Evolutionary conservation across 148 eudicot genomes (phyloP).

Genomic region (Mesembryanthemum crystallinum): DNA sequence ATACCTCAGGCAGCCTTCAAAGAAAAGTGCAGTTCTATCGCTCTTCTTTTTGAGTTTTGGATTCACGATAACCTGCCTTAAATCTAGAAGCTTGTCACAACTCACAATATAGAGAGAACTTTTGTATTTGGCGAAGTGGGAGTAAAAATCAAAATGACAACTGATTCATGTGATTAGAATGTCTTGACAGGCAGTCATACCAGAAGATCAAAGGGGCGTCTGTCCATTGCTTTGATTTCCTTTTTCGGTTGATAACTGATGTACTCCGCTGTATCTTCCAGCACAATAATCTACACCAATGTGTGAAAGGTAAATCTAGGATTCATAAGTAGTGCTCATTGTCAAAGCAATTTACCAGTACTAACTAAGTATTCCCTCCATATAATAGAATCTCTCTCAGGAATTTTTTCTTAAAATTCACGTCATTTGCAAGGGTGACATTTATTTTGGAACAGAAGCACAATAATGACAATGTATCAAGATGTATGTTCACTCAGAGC

Average conservation of each 20-base stretch:
- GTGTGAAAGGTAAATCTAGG: background rate
- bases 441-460: no score
- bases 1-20: constrained; percentile 95
- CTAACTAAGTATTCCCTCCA: no score
- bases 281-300: constrained; percentile 64
- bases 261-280: constrained; percentile 85
- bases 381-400: no score
- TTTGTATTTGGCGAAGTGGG: background rate
- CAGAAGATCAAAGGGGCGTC: constrained; percentile 90
- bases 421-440: no score
- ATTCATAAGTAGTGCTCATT: background rate
- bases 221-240: constrained; percentile 64
- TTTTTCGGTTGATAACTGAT: constrained; percentile 73
- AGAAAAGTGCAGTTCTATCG: constrained; percentile 68
- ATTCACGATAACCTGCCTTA: constrained; percentile 81
- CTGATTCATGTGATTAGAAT: background rate
- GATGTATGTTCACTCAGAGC: no score
- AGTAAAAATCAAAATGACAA: constrained; percentile 6
- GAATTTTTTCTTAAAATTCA: no score
- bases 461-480: no score
- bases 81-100: constrained; percentile 27
- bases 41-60: constrained; percentile 73
- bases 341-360: no score
- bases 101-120: constrained; percentile 21
- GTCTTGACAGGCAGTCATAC: constrained; percentile 37